Percentiles rank a stretch among this genome's conserved stretches.
Evolutionary conservation across 1,284 basidiomycete species (phyloP).

Genomic region (Somion occarium): DNA sequence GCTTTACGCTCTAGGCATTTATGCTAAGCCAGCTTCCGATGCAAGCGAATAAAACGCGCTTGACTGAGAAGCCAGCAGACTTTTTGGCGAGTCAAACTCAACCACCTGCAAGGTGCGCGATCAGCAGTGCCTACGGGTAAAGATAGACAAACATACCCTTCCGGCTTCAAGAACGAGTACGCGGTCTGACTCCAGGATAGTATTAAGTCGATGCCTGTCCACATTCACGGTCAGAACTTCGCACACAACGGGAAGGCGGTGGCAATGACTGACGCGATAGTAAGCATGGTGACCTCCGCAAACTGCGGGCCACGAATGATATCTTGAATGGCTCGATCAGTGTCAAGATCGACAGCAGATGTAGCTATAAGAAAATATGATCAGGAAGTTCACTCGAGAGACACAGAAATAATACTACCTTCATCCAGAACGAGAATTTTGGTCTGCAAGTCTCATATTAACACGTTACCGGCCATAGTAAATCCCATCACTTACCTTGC

Average conservation of each 20-base stretch:
- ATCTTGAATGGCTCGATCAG: slow-evolving; percentile 80
- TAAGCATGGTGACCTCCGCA: slow-evolving; percentile 72
- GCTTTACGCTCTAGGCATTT: too few relatives aligned
- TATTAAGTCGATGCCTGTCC: slow-evolving; percentile 80
- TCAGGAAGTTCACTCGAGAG: not conserved
- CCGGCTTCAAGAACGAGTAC: slow-evolving; percentile 85
- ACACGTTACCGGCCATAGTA: too few relatives aligned
- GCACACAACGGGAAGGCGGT: not conserved
- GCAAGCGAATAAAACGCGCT: slow-evolving; percentile 55
- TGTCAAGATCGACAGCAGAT: slow-evolving; percentile 86
- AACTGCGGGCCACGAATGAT: slow-evolving; percentile 75
- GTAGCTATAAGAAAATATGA: slow-evolving; percentile 43
- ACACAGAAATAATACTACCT: slow-evolving; percentile 42
- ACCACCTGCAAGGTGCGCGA: slow-evolving; percentile 36
- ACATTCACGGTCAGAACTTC: too few relatives aligned
- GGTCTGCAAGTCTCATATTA: too few relatives aligned
- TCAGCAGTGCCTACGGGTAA: slow-evolving; percentile 2
- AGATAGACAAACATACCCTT: slow-evolving; percentile 34
- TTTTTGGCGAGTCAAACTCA: slow-evolving; percentile 71
- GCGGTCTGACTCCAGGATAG: slow-evolving; percentile 83
- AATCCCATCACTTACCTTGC: slow-evolving; percentile 48
- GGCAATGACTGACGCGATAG: slow-evolving; percentile 61
- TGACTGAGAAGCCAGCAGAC: slow-evolving; percentile 51
- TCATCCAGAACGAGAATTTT: slow-evolving; percentile 91
- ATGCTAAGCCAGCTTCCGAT: slow-evolving; percentile 47